Percentiles rank a stretch among this genome's conserved stretches.
Evolutionary conservation across 2,329 filamentous ascomycete species (phyloP).

Genomic region (Ophiostoma montium): DNA sequence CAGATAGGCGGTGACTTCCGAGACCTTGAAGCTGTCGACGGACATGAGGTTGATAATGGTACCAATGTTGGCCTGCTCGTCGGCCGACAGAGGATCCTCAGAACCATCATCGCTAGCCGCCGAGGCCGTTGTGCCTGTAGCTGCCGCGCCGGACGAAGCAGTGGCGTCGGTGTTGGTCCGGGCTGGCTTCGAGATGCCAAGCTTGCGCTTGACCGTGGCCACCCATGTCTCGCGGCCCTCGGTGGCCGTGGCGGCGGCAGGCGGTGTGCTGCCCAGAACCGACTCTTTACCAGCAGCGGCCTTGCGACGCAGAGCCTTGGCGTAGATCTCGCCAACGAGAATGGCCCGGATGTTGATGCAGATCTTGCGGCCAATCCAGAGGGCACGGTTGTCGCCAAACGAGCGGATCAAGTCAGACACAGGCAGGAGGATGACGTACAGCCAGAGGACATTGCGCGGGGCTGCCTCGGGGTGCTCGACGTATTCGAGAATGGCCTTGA

Average conservation of each 20-base stretch:
- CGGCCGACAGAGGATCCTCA: conserved; percentile 24
- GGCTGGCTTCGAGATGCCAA: conserved; percentile 41
- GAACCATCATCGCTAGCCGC: conserved; percentile 21
- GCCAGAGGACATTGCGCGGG: conserved; percentile 81
- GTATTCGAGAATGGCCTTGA: conserved; percentile 85
- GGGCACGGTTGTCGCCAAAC: conserved; percentile 66
- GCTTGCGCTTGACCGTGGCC: conserved; percentile 37
- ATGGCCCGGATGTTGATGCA: conserved; percentile 88
- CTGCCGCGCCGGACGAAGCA: conserved; percentile 8
- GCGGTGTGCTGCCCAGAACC: conserved; percentile 46
- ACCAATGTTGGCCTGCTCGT: conserved; percentile 77
- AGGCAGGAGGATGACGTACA: conserved; percentile 85
- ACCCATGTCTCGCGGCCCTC: conserved; percentile 25
- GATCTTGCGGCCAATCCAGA: conserved; percentile 89
- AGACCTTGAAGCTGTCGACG: conserved; percentile 97
- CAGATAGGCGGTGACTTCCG: conserved; percentile 84
- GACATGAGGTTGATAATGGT: conserved; percentile 99
- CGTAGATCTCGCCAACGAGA: conserved; percentile 94
- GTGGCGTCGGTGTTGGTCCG: conserved; percentile 23
- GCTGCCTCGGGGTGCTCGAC: conserved; percentile 68
- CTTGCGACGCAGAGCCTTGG: conserved; percentile 84
- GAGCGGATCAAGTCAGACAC: conserved; percentile 71
- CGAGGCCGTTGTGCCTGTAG: conserved; percentile 16
- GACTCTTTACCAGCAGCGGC: conserved; percentile 67
- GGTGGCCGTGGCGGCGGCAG: conserved; percentile 25